phyloP scores from a whole-genome alignment of 805 yeast genomes.

The Pichia sporocuriosa region DNA sequence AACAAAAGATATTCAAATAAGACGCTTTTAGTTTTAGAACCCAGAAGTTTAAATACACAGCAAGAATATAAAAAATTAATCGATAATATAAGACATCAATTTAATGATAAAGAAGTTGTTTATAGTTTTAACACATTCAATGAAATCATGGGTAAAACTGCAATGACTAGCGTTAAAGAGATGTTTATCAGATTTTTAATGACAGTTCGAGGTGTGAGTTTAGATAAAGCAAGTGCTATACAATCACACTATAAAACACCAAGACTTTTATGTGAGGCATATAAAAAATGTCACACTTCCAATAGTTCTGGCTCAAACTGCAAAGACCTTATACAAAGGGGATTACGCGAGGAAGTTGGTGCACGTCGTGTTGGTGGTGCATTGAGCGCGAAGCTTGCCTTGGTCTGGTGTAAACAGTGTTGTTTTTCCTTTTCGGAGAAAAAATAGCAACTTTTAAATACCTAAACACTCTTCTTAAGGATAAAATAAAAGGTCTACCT shows the following conservation, averaged over 20 bases:
- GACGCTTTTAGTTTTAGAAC: slow-evolving; percentile 44
- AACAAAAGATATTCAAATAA: slow-evolving; percentile 32
- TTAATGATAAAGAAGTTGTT: slow-evolving; percentile 31
- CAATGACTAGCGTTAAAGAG: slow-evolving; percentile 66
- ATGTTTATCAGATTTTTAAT: slow-evolving; percentile 69
- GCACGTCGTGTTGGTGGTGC: slow-evolving; percentile 2
- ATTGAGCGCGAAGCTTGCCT: neutral
- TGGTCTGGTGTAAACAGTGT: slow-evolving; percentile 3
- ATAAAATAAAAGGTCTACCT: too few species aligned
- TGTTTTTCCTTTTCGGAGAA: neutral
- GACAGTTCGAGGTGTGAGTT: slow-evolving; percentile 72
- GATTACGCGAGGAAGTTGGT: slow-evolving; percentile 4
- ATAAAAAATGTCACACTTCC: neutral
- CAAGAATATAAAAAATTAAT: slow-evolving; percentile 41
- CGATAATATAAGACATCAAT: slow-evolving; percentile 32
- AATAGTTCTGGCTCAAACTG: slow-evolving; percentile 12
- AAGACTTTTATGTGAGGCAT: slow-evolving; percentile 39
- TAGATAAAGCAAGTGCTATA: slow-evolving; percentile 77
- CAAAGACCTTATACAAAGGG: slow-evolving; percentile 9
- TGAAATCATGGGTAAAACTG: slow-evolving; percentile 61
- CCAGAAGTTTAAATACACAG: slow-evolving; percentile 43
- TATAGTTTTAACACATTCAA: slow-evolving; percentile 54
- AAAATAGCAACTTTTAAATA: neutral
- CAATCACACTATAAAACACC: slow-evolving; percentile 74
- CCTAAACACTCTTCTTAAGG: too few species aligned